Percentiles rank a stretch among this genome's conserved stretches.
phyloP scores from a whole-genome alignment of 2,329 filamentous ascomycete genomes.

The Phyllosticta paracitricarpa region DNA sequence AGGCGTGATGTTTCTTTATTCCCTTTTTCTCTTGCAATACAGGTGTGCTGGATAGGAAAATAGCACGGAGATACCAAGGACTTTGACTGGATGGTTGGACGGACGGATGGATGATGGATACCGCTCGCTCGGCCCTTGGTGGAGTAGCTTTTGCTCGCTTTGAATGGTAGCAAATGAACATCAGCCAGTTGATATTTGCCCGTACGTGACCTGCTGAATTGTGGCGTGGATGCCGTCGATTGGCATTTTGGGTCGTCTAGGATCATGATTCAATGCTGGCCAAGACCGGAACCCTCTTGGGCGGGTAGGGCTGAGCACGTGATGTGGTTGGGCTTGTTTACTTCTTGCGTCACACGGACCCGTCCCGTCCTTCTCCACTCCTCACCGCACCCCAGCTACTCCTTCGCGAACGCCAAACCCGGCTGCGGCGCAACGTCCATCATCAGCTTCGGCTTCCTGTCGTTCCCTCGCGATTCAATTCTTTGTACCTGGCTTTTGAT shows the following conservation, averaged over 20 bases:
- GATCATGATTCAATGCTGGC: too few species aligned
- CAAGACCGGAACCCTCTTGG: too few species aligned
- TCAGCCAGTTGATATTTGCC: too few species aligned
- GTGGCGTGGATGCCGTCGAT: too few species aligned
- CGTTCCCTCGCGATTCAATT: neutral
- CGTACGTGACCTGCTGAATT: too few species aligned
- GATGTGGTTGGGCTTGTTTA: slow-evolving; percentile 5
- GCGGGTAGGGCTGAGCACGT: neutral
- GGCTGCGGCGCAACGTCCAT: neutral
- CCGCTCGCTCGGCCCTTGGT: too few species aligned
- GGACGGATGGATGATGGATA: too few species aligned
- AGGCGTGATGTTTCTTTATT: neutral
- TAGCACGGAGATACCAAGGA: neutral
- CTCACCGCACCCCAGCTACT: neutral
- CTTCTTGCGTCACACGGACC: slow-evolving; percentile 1
- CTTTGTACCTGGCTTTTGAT: neutral
- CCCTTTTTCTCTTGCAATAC: neutral
- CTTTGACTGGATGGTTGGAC: too few species aligned
- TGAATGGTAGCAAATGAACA: too few species aligned
- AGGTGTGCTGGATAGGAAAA: slow-evolving; percentile 1
- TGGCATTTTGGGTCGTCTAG: too few species aligned
- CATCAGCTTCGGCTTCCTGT: neutral
- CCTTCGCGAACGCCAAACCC: neutral
- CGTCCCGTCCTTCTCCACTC: neutral
- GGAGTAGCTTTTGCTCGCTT: too few species aligned